Base-by-base conservation (phyloP, 2,329 filamentous ascomycete genomes). In the Aspergillus proliferans region DNA sequence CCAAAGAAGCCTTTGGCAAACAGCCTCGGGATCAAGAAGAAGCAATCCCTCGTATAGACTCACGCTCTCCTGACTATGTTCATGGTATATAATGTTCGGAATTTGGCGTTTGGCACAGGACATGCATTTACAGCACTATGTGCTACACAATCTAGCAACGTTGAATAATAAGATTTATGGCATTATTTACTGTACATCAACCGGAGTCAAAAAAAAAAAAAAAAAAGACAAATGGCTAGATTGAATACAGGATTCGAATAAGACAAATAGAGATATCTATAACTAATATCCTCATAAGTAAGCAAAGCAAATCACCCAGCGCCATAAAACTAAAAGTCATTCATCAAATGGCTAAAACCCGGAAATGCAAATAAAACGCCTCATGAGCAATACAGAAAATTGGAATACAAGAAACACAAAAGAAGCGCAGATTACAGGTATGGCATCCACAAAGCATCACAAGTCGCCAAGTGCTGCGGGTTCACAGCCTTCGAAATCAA, bases 401-500 rank as follows among this genome's bases (percentile, higher is more conserved):
- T 44, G 42, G 28, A 51, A 47, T 43, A 45, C 48, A 42, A 48
- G 45, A 54, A 43, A 42, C 18, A 45, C 40, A 51, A 28, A 46
- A 47, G 47, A 44, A 9, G 34, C 47, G n/a, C 33, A 34, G 21
- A 30, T 63, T 57, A 97, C 64, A 97, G 74, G 75, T 95, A 98
- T 21, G 89, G 86, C 92, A 97, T 97, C 90, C 93, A 99, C 60
- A 98, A 74, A 50, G 91, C 84, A 76, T 98, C 93, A 63, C 87
- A 91, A 70, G 88, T 82, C 41, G 87, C 85, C 70, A 99, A 70
- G 67, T 93, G 90, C 74, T 88, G 84, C 1, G 93, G 93, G 71
- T 95, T 94, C 14, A 95, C 91, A 1, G 92, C 90, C 73, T 86
- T 86, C n/a, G 87, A 87, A 53, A 98, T 87, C 53, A 94, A 73